phyloP scores from a whole-genome alignment of 306 rosid species.

The Fragaria vesca region DNA sequence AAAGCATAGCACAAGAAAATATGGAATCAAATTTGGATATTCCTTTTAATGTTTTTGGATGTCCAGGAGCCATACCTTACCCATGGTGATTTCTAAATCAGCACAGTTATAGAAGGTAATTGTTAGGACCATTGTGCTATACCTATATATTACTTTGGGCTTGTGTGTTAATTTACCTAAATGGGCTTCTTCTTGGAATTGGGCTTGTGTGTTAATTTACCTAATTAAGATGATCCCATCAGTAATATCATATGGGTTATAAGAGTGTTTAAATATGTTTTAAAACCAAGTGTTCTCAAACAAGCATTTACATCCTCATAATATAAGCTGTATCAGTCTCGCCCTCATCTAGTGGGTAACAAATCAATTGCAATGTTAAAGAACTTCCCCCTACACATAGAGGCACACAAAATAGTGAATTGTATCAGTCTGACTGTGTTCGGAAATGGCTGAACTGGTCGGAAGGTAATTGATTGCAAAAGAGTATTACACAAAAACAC shows the following conservation, averaged over 20 bases:
- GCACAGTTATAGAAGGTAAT: neutral
- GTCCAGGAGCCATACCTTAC: neutral
- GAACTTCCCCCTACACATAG: neutral
- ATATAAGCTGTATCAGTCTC: neutral
- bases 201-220: no score
- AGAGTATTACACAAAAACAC: neutral
- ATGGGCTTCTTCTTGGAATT: neutral
- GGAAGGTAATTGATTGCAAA: neutral
- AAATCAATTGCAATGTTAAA: neutral
- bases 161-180: no score
- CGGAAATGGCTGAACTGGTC: neutral
- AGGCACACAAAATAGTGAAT: neutral
- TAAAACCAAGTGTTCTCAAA: neutral
- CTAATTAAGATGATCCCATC: no score
- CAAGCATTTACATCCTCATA: neutral
- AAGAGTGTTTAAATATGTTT: neutral
- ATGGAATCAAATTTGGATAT: neutral
- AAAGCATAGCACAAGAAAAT: neutral
- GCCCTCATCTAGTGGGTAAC: neutral
- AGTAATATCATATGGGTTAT: neutral
- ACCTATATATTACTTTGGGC: no score
- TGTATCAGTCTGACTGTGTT: neutral
- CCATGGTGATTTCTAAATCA: neutral
- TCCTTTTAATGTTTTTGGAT: no score
- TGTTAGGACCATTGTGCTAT: no score